These are phyloP conservation scores for Hygrophoropsis aurantiaca DNA, from an alignment of 768 basidiomycete species.

Conservation along the genomic window DNA sequence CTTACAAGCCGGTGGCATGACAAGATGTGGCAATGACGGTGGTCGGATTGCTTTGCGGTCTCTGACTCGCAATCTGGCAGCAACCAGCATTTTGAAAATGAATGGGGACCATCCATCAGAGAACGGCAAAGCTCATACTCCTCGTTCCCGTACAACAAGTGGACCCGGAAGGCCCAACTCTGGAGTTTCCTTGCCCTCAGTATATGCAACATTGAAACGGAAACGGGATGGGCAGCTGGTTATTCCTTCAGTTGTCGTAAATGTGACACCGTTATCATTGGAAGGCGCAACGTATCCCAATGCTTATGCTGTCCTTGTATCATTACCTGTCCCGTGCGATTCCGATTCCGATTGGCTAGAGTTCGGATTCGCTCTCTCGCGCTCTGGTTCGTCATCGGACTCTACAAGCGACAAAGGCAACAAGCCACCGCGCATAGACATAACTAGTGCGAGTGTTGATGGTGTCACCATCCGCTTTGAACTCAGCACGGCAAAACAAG, in stretches of 20 bases:
- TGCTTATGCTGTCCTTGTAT: slow-evolving; percentile 60
- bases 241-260: slow-evolving; percentile 57
- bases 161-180: too few species aligned
- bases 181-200: too few species aligned
- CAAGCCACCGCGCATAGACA: slow-evolving; percentile 46
- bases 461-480: slow-evolving; percentile 66
- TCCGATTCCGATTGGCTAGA: slow-evolving; percentile 73
- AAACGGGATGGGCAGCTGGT: slow-evolving; percentile 57
- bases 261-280: slow-evolving; percentile 50
- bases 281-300: slow-evolving; percentile 28
- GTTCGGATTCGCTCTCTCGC: slow-evolving; percentile 60
- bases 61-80: too few species aligned
- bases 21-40: slow-evolving; percentile 62
- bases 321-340: slow-evolving; percentile 55
- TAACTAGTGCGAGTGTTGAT: slow-evolving; percentile 61
- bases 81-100: too few species aligned
- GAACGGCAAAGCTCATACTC: too few species aligned
- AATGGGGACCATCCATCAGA: too few species aligned
- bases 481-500: slow-evolving; percentile 41
- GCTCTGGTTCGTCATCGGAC: slow-evolving; percentile 7
- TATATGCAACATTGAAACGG: slow-evolving; percentile 35
- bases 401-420: slow-evolving; percentile 11
- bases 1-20: slow-evolving; percentile 56
- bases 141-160: too few species aligned
- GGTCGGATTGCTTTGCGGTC: slow-evolving; percentile 56